Conservation (phyloP, 1,139 yeast species). For the Scheffersomyces parashehatae region DNA sequence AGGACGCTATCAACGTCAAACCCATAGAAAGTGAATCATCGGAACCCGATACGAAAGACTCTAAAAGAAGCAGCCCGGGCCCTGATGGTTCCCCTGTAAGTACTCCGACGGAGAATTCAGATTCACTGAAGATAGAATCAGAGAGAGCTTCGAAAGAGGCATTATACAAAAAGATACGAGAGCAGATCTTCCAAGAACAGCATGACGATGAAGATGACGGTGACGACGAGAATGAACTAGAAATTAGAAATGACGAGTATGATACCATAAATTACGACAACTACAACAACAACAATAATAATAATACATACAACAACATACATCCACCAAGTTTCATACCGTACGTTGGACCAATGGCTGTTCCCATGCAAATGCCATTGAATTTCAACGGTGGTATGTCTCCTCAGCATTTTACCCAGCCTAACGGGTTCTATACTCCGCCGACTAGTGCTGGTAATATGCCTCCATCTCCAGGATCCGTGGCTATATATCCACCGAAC, state of each 20-base stretch:
- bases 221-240: conserved; percentile 25
- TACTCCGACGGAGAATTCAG: conserved; percentile 1
- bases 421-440: conserved; percentile 4
- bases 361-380: conserved; percentile 6
- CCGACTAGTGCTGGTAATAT: conserved; percentile 1
- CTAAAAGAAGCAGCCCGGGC: conserved; percentile 1
- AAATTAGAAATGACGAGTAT: conserved; percentile 17
- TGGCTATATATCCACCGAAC: conserved; percentile 1
- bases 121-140: conserved; percentile 17
- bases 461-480: conserved; percentile 1
- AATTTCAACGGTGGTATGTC: conserved; percentile 1
- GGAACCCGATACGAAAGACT: neutral
- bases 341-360: conserved; percentile 1
- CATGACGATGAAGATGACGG: conserved; percentile 26
- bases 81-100: conserved; percentile 1
- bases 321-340: conserved; percentile 1
- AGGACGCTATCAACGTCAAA: neutral
- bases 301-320: neutral
- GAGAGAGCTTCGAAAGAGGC: conserved; percentile 38
- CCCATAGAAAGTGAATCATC: neutral
- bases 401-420: conserved; percentile 2
- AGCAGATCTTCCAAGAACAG: conserved; percentile 38
- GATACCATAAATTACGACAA: conserved; percentile 5
- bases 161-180: conserved; percentile 44
- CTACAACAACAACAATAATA: conserved; percentile 1